Base-by-base conservation (phyloP, 257 asterid genomes). In the Misopates orontium region DNA sequence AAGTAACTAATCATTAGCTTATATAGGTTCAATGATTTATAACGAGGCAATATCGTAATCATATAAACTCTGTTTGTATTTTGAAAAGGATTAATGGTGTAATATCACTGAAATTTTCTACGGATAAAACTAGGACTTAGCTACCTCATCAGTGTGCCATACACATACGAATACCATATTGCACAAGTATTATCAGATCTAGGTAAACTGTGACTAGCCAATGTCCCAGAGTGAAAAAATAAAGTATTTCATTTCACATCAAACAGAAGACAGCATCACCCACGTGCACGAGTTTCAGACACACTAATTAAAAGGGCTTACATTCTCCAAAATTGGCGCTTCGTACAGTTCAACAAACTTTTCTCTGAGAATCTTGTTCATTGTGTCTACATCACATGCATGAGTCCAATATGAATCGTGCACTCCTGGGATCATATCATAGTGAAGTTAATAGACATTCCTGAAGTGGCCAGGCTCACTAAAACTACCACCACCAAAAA, bases 381-480 rank as follows among this genome's bases (percentile, higher is more conserved):
- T 87, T 75, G 74, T 72, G 64, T 93, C 99, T 5, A 90, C 96
- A 60, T 93, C 97, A 65, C 89, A 82, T 39, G 99, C 99, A 82
- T 93, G 99, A 41, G 99, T 93, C 99, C 99, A 93, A 64, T 93
- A 93, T 0, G 99, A 93, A 76, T 93, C 99, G 36, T 93, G 99
- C 78, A 90, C 99, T 22, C 99, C 99, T 93, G 89, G 20, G 68
- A 63, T 32, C 69, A 80, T 18, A 71, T 77, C 57, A 31, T 2
- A 55, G 6, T 10, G 19, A 23, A 47, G 47, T 21, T 60, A 65
- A 73, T 52, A 60, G 40, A 45, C 15, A 44, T 64, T 56, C n/a
- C n/a, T 21, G 17, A 13, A 52, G 10, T 54, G 55, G 21, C 21
- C 1, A 13, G 31, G 52, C 32, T n/a, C 50, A 14, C 2, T 16